Percentiles rank a stretch among this genome's conserved stretches.
Evolutionary conservation across 176 grass and related monocot species (phyloP).

Genomic region (Avena eriantha): DNA sequence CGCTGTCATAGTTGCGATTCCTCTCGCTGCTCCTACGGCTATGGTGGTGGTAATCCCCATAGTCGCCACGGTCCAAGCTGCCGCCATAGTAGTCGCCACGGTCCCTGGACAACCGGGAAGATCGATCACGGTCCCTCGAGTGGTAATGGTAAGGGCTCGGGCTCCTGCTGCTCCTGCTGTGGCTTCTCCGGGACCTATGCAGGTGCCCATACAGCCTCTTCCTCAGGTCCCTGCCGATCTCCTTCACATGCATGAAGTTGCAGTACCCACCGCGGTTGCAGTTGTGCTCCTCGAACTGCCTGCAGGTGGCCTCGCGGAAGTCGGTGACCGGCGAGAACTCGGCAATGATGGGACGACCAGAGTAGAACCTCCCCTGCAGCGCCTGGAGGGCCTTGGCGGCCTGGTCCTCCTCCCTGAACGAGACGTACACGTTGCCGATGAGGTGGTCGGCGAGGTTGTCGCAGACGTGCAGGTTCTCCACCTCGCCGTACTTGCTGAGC

Average conservation of each 20-base stretch:
- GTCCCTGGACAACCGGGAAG: slow-evolving; percentile 45
- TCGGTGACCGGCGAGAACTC: slow-evolving; percentile 97
- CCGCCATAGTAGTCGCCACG: slow-evolving; percentile 33
- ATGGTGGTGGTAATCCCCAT: slow-evolving; percentile 2
- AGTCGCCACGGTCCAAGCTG: slow-evolving; percentile 23
- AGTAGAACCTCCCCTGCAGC: slow-evolving; percentile 81
- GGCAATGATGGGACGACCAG: slow-evolving; percentile 85
- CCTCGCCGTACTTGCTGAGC: slow-evolving; percentile 83
- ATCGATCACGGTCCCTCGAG: slow-evolving; percentile 40
- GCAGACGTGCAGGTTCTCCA: slow-evolving; percentile 86
- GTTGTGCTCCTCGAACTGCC: slow-evolving; percentile 89
- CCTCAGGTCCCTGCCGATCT: slow-evolving; percentile 67
- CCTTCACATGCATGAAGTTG: slow-evolving; percentile 98
- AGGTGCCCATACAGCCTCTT: slow-evolving; percentile 66
- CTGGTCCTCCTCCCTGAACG: slow-evolving; percentile 90
- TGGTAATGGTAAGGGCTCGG: slow-evolving; percentile 53
- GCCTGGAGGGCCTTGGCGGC: slow-evolving; percentile 71
- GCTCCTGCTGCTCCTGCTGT: slow-evolving; percentile 67
- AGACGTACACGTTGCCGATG: slow-evolving; percentile 94
- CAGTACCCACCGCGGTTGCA: slow-evolving; percentile 96
- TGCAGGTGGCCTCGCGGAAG: slow-evolving; percentile 90
- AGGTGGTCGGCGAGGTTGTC: slow-evolving; percentile 98
- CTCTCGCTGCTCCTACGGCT: slow-evolving; percentile 62
- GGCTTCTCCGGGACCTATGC: slow-evolving; percentile 47
- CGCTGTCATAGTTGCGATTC: slow-evolving; percentile 58